Evolutionary conservation across 2,329 filamentous ascomycete genomes (phyloP), one percentile per base, ranked within the genome.

Genomic region (Penicillium frequentans): DNA sequence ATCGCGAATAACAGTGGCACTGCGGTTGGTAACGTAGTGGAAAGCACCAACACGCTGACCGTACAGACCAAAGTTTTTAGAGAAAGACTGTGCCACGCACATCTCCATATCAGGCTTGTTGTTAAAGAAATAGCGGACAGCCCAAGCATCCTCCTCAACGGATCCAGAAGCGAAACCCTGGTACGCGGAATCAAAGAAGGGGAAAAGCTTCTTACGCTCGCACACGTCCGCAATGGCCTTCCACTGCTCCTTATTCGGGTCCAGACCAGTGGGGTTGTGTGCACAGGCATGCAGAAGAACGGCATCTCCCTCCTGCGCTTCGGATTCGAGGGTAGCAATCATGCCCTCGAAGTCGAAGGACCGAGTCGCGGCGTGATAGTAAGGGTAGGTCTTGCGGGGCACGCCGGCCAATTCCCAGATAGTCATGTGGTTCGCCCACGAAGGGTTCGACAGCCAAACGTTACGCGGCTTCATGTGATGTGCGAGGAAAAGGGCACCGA

Each of bases 171-270:
- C 93, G 72, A 98, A 99, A 46, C 95, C 95, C 78, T 98, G 95
- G 81, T 99, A 99, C 54, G 93, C 93, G 58, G 87, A 91, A 81
- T 99, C 95, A 77, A 99, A 98, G 85, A 98, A 97, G 66, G 93
- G 93, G 79, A 98, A 96, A 75, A 96, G 90, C 64, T 86, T 86
- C 82, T 90, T 95, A 70, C 85, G 77, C 70, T 86, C 85, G 73
- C 97, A 88, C 44, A 97, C 75, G 45, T 83, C 79, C 50, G 92
- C 91, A 58, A 98, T 86, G 77, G 93, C 85, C 75, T 88, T 90
- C 95, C 95, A 99, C 79, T 99, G 93, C 56, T 93, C 90, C 67
- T 89, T 83, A 48, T 90, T 96, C 11, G 92, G 92, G 77, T 99
- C 95, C 60, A 97, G 91, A 57, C 95, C 95, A 1, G 95, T 99